Conservation (phyloP, 2,329 filamentous ascomycete genomes). For the Epichloe brachyelytri region DNA sequence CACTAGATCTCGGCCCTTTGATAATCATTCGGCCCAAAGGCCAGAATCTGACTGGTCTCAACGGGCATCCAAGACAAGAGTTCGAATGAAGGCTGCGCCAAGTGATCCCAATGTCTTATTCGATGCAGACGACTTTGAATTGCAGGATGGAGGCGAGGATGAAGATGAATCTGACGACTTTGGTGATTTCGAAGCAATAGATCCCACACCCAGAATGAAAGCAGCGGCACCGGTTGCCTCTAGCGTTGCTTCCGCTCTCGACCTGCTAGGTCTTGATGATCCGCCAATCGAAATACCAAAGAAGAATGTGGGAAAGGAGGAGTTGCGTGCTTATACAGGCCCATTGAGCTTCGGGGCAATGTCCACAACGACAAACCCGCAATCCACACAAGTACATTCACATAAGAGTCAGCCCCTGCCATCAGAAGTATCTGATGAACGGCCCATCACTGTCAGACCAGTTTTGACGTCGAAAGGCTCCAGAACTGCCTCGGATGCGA, state of each 20-base stretch:
- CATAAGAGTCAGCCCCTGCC: slow-evolving; percentile 42
- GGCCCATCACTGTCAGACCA: slow-evolving; percentile 16
- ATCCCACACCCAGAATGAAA: slow-evolving; percentile 4
- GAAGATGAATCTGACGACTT: slow-evolving; percentile 39
- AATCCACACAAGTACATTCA: slow-evolving; percentile 37
- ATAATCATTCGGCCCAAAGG: slow-evolving; percentile 8
- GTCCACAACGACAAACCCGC: slow-evolving; percentile 26
- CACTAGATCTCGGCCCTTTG: neutral
- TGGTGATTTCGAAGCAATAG: slow-evolving; percentile 45
- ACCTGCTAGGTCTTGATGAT: slow-evolving; percentile 28
- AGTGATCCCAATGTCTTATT: slow-evolving; percentile 47
- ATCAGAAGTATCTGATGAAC: slow-evolving; percentile 33
- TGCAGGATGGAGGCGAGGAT: slow-evolving; percentile 25
- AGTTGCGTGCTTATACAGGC: slow-evolving; percentile 4
- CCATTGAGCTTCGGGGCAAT: slow-evolving; percentile 17
- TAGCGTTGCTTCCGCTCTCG: slow-evolving; percentile 14
- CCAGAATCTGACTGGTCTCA: slow-evolving; percentile 3
- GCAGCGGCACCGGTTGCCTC: neutral
- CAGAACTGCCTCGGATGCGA: neutral
- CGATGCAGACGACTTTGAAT: slow-evolving; percentile 46
- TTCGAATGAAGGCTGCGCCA: slow-evolving; percentile 13
- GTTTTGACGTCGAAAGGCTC: neutral
- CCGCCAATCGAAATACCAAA: slow-evolving; percentile 8
- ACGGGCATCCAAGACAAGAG: slow-evolving; percentile 9
- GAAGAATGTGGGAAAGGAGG: neutral